These are phyloP conservation scores for Porodaedalea pini DNA, from an alignment of 1,284 basidiomycete species.

Conservation along the genomic window DNA sequence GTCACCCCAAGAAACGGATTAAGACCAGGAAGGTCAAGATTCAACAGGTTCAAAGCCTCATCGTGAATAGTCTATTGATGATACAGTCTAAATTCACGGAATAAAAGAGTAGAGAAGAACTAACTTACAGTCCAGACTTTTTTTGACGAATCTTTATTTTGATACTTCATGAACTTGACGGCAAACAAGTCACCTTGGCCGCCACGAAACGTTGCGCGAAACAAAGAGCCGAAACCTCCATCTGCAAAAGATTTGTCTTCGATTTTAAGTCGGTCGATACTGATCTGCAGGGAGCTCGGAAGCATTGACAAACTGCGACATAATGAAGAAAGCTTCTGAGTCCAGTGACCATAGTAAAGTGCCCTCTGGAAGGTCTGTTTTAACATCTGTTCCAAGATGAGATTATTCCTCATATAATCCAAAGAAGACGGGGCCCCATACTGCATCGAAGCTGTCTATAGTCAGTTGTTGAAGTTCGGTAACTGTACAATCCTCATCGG, in stretches of 20 bases:
- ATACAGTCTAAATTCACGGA: too few relatives aligned
- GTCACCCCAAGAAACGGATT: slow-evolving; percentile 15
- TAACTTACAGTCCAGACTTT: not conserved
- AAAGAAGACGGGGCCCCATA: not conserved
- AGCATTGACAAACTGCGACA: not conserved
- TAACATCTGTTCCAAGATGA: not conserved
- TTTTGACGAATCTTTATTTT: not conserved
- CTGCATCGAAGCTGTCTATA: not conserved
- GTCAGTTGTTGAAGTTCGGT: not conserved
- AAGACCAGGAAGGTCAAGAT: slow-evolving; percentile 4
- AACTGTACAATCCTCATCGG: not conserved
- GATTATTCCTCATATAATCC: not conserved
- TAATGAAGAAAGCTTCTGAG: too few relatives aligned
- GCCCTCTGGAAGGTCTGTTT: not conserved
- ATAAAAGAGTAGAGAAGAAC: not conserved
- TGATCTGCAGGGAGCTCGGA: not conserved
- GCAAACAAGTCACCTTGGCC: not conserved
- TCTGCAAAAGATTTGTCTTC: not conserved
- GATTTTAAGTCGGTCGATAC: not conserved
- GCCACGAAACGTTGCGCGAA: not conserved
- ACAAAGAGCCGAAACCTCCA: not conserved
- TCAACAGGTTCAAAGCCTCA: slow-evolving; percentile 12
- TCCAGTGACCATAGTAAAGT: not conserved
- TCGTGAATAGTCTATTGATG: slow-evolving; percentile 8
- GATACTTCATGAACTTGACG: not conserved